Percentiles rank a stretch among this genome's conserved stretches.
Evolutionary conservation across 176 grass and related monocot species (phyloP).

Genomic region (Juncus effusus): DNA sequence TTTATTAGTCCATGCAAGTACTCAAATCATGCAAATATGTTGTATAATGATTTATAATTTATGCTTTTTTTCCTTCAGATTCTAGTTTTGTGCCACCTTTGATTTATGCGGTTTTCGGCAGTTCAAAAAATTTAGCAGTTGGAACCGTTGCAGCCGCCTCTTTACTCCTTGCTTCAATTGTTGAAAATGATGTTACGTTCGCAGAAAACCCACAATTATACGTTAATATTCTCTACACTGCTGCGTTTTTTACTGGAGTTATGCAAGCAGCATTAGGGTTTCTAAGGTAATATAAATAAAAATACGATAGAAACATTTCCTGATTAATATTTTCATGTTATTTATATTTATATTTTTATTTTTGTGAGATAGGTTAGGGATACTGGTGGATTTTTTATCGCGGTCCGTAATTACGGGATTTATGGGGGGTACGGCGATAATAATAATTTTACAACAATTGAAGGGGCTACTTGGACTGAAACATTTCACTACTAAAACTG

Average conservation of each 20-base stretch:
- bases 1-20: too few species aligned
- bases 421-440: slow-evolving; percentile 88
- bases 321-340: neutral
- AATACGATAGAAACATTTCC: too few species aligned
- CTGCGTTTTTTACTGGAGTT: slow-evolving; percentile 91
- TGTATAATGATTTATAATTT: neutral
- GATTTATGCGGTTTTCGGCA: slow-evolving; percentile 85
- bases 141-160: slow-evolving; percentile 89
- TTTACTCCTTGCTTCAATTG: slow-evolving; percentile 69
- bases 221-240: slow-evolving; percentile 66
- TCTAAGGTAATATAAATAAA: slow-evolving; percentile 42
- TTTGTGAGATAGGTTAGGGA: slow-evolving; percentile 52
- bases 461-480: slow-evolving; percentile 85
- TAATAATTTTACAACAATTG: slow-evolving; percentile 94
- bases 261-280: slow-evolving; percentile 67
- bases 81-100: slow-evolving; percentile 92
- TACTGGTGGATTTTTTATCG: slow-evolving; percentile 92
- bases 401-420: slow-evolving; percentile 86
- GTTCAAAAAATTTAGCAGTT: slow-evolving; percentile 79
- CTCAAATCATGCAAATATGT: too few species aligned
- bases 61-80: slow-evolving; percentile 30
- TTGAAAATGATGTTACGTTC: slow-evolving; percentile 44
- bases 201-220: slow-evolving; percentile 52
- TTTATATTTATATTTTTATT: neutral
- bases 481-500: slow-evolving; percentile 85